Base-by-base conservation (phyloP, 2,329 filamentous ascomycete genomes). In the Colletotrichum sp. region DNA sequence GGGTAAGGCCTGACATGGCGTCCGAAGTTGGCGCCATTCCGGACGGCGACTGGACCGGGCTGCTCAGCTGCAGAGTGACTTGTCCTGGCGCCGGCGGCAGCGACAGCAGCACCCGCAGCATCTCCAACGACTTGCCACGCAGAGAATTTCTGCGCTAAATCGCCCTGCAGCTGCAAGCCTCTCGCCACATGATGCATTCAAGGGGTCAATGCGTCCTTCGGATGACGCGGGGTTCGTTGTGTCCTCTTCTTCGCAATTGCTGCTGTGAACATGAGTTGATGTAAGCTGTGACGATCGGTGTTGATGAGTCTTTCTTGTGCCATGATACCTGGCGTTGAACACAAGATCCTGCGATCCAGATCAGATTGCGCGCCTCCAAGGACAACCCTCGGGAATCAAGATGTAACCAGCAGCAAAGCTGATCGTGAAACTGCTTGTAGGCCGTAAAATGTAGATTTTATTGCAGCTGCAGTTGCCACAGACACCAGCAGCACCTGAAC, bases 391-490 rank as follows among this genome's bases (percentile, higher is more conserved):
- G 18, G 26, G 24, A 32, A 21, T 30, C 9, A 13, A 13, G 6
- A 30, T 69, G 32, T 30, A 59, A 62, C 12, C 56, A 32, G 13
- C 9, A 34, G 13, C 18, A 8, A 10, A 16, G 18, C 24, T 12
- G 43, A 18, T 21, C n/a, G 43, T 48, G n/a, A 48, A 34, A 21
- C 14, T 64, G 61, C 21, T 13, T 30, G 34, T 52, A 32, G 26
- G 28, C 34, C 28, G 69, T 75, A 48, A 64, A 75, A 64, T 63
- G 43, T 48, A 74, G 14, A 73, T 61, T 75, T 43, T 68, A 75
- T 75, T 75, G 70, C 63, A 36, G 73, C 73, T 67, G 73, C 21
- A 26, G 63, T 64, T 34, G 69, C 63, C 69, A 55, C 38, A 48
- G 34, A 32, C 73, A 73, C 56, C 73, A 28, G 18, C 62, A 61